Conservation (phyloP, 345 rosid genomes). For the Excoecaria agallocha region DNA sequence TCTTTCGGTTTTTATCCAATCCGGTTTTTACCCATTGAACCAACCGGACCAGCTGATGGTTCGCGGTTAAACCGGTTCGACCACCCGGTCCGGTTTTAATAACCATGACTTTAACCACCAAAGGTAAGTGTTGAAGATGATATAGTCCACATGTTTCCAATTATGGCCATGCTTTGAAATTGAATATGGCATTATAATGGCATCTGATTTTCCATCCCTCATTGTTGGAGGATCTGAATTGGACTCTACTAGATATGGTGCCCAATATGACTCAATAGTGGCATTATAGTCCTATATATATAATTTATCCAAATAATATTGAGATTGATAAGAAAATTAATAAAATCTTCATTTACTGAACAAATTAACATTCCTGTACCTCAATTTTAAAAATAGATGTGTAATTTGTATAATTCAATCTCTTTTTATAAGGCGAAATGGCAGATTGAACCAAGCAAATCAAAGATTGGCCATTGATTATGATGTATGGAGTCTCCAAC, state of each 20-base stretch:
- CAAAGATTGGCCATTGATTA: slow-evolving; percentile 61
- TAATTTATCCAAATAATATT: not conserved
- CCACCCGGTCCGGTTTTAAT: too few species aligned
- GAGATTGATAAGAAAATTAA: too few species aligned
- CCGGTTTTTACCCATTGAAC: too few species aligned
- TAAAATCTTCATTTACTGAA: too few species aligned
- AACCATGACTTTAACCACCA: too few species aligned
- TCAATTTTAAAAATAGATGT: slow-evolving; percentile 31
- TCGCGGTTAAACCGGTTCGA: too few species aligned
- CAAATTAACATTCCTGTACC: slow-evolving; percentile 24
- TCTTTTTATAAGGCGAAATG: slow-evolving; percentile 39
- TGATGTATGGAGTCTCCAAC: slow-evolving; percentile 59
- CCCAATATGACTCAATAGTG: slow-evolving; percentile 55
- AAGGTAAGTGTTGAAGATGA: slow-evolving; percentile 52
- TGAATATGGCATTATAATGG: slow-evolving; percentile 44
- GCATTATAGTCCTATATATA: slow-evolving; percentile 59
- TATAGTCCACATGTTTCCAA: slow-evolving; percentile 51
- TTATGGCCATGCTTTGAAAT: slow-evolving; percentile 49
- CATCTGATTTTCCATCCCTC: slow-evolving; percentile 45
- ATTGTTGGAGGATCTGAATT: slow-evolving; percentile 50
- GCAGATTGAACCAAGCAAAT: slow-evolving; percentile 63
- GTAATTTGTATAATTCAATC: slow-evolving; percentile 33
- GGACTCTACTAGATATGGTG: slow-evolving; percentile 59
- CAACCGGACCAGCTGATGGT: too few species aligned
- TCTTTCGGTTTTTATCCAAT: too few species aligned